Base-by-base conservation (phyloP, 805 yeast genomes). In the Ogataea populi-albae region DNA sequence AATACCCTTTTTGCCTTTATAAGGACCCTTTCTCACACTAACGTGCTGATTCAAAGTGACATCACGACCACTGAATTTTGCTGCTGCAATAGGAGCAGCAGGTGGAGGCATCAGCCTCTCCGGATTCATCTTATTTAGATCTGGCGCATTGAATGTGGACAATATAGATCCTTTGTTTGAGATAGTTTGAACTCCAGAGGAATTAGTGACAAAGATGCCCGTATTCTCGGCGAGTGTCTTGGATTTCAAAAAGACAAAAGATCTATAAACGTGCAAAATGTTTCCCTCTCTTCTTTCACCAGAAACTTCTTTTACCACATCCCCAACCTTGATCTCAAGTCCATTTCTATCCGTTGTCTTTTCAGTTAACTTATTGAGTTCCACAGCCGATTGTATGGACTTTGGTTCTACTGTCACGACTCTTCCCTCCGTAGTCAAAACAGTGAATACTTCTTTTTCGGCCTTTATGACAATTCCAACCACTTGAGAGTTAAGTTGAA, bases 1-100 rank as follows among this genome's bases (percentile, higher is more conserved):
- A 46, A 86, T 84, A 58, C 98, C 98, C 66, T 82, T 80, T 49
- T 87, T 78, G 30, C 98, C 98, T 65, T 93, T 93, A 61, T 91
- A 87, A 31, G 95, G 93, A n/a, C 96, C 87, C 54, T 84, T 80
- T 24, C 86, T 77, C 32, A 93, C 84, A 46, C 87, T 77, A 16
- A 93, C 96, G 40, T 83, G 82, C 55, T 86, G 87, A 49, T 86
- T 84, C 23, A 93, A 55, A 19, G 94, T 77, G 31, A 76, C 75
- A 59, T 87, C 96, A 47, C 95, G 77, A 6, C 95, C 96, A 36
- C 80, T 77, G 35, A 66, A 71, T 42, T 66, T 62, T 35, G 77
- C 71, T 15, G 61, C 59, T 23, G 74, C 71, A 18, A 74, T 71
- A 4, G 79, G 69, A 14, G 68, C 67, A 17, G 68, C 61, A 1